Percentiles rank a stretch among this genome's conserved stretches.
These are phyloP conservation scores for Komagataea norvegica DNA, from an alignment of 1,139 yeast species.

Conservation along the genomic window DNA sequence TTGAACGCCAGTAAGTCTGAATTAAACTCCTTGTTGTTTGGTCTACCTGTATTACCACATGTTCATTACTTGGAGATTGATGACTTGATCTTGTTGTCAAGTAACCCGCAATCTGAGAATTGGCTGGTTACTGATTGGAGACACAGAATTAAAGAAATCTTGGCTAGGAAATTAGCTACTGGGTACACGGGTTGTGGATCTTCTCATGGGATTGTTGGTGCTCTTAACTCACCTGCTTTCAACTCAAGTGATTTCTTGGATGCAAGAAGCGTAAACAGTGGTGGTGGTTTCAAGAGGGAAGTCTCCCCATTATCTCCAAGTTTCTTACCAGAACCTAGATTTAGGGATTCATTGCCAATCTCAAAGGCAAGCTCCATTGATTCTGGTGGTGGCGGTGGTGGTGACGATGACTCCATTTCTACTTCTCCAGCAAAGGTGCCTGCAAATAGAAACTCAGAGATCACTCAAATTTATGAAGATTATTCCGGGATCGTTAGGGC, in stretches of 20 bases:
- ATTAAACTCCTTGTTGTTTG: slow-evolving; percentile 74
- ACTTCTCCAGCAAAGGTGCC: slow-evolving; percentile 19
- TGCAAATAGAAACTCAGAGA: slow-evolving; percentile 23
- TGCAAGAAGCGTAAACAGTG: slow-evolving; percentile 12
- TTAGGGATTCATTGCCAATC: slow-evolving; percentile 21
- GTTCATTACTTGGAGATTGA: slow-evolving; percentile 72
- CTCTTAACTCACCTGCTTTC: slow-evolving; percentile 42
- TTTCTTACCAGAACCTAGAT: slow-evolving; percentile 24
- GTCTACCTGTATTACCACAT: slow-evolving; percentile 84
- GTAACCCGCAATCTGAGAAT: slow-evolving; percentile 30
- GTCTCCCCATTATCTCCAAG: slow-evolving; percentile 29
- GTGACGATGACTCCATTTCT: slow-evolving; percentile 10
- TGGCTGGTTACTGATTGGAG: slow-evolving; percentile 79
- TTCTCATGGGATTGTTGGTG: slow-evolving; percentile 55
- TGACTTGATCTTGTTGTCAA: slow-evolving; percentile 44
- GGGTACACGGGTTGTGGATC: slow-evolving; percentile 89
- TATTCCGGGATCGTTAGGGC: slow-evolving; percentile 23
- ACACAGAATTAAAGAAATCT: slow-evolving; percentile 52
- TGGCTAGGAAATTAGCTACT: slow-evolving; percentile 57
- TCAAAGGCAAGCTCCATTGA: slow-evolving; percentile 21
- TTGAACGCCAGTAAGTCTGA: slow-evolving; percentile 86
- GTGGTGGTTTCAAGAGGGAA: slow-evolving; percentile 21
- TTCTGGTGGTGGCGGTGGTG: slow-evolving; percentile 14
- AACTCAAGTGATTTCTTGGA: slow-evolving; percentile 34
- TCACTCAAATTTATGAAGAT: slow-evolving; percentile 27